Base-by-base conservation (phyloP, 2,329 filamentous ascomycete species). In the Elsinoe arachidis region DNA sequence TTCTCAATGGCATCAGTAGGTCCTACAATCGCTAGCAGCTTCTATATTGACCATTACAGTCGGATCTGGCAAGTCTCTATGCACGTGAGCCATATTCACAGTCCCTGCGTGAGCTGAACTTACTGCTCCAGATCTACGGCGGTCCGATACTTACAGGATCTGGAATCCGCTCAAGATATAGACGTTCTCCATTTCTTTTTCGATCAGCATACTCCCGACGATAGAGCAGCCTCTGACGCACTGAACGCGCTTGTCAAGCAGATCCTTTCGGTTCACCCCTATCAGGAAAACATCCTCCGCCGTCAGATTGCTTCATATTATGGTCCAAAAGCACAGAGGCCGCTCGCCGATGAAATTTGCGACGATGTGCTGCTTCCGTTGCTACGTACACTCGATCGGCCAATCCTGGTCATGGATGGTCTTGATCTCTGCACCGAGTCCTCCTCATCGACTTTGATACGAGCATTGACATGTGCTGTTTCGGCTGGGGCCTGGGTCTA, bases 361-460 rank as follows among this genome's bases (percentile, higher is more conserved):
- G 21, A 41, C 17, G 19, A 37, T 14, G 12, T 59, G 3, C 19
- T 59, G 14, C 11, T 41, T 2, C 53, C 52, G 5, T n/a, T 59
- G 5, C 11, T 44, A 4, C 14, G 17, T 4, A 6, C 33, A 11
- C 34, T 43, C 3, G 15, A 4, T 19, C 3, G 10, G n/a, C 23
- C 47, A 11, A 34, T 57, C 6, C 23, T 59, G 4, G 15, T 59
- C 9, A 19, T 59, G 2, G 58, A 59, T 26, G 58, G 58, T 3
- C 54, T 59, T 7, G 58, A 59, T 19, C 11, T 52, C 15, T 59
- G 58, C 17, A n/a, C 34, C n/a, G 15, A 41, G 15, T 9, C 7
- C 17, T 57, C 43, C 14, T 23, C 15, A 6, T 10, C 12, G 23
- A 37, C 35, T n/a, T n/a, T n/a, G n/a, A n/a, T n/a, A n/a, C n/a